Conservation (phyloP, 2,329 filamentous ascomycete species). For the Fusarium sp. region DNA sequence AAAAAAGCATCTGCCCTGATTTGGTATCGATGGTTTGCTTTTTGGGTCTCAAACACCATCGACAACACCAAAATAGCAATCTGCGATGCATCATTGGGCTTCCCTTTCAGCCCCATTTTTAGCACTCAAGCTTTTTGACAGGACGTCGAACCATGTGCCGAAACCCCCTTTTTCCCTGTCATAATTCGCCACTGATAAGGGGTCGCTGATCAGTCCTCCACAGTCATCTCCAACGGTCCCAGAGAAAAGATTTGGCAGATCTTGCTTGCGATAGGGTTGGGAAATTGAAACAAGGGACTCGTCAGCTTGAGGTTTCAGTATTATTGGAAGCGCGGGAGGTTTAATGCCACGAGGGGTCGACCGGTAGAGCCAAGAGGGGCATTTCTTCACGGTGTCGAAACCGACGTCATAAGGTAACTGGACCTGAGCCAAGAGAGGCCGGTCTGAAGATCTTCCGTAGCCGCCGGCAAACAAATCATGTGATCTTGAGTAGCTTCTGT, state of each 20-base stretch:
- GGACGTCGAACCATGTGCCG: conserved; percentile 6
- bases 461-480: not conserved
- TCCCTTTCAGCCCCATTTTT: conserved; percentile 15
- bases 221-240: conserved; percentile 14
- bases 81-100: conserved; percentile 30
- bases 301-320: conserved; percentile 39
- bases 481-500: not conserved
- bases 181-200: conserved; percentile 41
- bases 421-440: conserved; percentile 7
- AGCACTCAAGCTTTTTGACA: conserved; percentile 16
- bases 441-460: not conserved
- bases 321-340: conserved; percentile 20
- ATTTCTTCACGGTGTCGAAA: conserved; percentile 1
- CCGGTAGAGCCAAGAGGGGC: conserved; percentile 35
- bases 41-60: conserved; percentile 22
- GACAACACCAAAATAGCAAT: conserved; percentile 36
- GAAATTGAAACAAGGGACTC: conserved; percentile 44
- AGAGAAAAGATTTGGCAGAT: conserved; percentile 35
- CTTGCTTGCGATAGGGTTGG: conserved; percentile 17
- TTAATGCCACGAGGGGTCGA: conserved; percentile 35
- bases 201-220: conserved; percentile 24
- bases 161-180: conserved; percentile 32
- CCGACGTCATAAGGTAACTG: conserved; percentile 40
- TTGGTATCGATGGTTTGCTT: conserved; percentile 22
- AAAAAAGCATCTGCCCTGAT: conserved; percentile 26